Conservation (phyloP, 148 eudicot species). For the Tetragonia tetragonoides region DNA sequence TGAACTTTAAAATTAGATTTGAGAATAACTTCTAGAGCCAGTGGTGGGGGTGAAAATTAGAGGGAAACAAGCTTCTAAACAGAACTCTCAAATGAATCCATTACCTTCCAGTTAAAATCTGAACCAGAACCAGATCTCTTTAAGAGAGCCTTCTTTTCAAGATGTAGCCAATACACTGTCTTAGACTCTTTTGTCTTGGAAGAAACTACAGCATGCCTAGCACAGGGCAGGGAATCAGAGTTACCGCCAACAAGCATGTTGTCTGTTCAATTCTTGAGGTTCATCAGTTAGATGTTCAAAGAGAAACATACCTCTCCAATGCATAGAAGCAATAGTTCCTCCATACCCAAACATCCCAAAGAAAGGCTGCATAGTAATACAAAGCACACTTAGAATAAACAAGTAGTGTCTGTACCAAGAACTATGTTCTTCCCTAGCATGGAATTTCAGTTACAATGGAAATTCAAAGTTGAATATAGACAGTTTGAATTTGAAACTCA, state of each 20-base stretch:
- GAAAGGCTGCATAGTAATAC: constrained; percentile 51
- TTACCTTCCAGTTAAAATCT: constrained; percentile 59
- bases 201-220: constrained; percentile 57
- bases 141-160: constrained; percentile 60
- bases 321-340: constrained; percentile 77
- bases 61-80: neutral
- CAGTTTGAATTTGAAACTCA: neutral
- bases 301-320: constrained; percentile 57
- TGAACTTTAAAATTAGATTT: neutral
- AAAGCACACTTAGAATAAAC: neutral
- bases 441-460: neutral
- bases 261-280: neutral
- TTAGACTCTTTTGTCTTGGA: constrained; percentile 58
- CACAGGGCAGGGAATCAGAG: neutral
- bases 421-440: neutral
- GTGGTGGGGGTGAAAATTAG: neutral
- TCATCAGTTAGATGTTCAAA: neutral
- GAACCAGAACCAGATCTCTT: constrained; percentile 42
- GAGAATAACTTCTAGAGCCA: neutral
- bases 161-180: constrained; percentile 46
- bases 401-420: neutral
- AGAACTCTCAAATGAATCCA: neutral
- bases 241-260: neutral
- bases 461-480: neutral
- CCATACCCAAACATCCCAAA: constrained; percentile 94